Evolutionary conservation across 306 rosid species (phyloP).

Genomic region (Acacia crassicarpa): DNA sequence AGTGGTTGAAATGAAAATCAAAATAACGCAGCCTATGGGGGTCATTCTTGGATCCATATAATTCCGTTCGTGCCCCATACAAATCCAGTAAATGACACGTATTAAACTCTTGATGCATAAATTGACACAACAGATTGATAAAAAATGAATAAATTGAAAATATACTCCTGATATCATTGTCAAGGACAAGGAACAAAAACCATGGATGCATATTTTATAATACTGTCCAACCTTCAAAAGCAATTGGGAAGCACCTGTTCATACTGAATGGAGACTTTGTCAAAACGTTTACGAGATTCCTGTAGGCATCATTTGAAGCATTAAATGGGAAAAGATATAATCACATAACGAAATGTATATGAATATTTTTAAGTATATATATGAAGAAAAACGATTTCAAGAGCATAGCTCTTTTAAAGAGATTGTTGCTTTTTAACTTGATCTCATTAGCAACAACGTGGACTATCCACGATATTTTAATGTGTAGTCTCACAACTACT

Average conservation of each 20-base stretch:
- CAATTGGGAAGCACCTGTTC: constrained; percentile 67
- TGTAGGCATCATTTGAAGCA: constrained; percentile 43
- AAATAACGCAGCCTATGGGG: neutral
- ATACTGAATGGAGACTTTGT: constrained; percentile 63
- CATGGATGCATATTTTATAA: constrained; percentile 14
- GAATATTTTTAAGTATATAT: neutral
- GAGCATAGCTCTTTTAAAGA: constrained; percentile 13
- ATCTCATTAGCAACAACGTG: neutral
- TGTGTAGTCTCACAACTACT: neutral
- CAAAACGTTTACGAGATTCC: constrained; percentile 86
- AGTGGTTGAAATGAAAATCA: constrained; percentile 16
- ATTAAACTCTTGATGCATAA: neutral
- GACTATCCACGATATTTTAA: neutral
- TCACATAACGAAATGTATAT: constrained; percentile 12
- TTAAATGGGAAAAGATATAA: neutral
- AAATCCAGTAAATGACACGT: neutral
- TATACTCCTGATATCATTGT: constrained; percentile 1
- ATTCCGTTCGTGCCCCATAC: neutral
- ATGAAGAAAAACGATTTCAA: constrained; percentile 6
- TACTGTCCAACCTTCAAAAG: constrained; percentile 6
- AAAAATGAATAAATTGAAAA: constrained; percentile 5
- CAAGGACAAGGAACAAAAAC: constrained; percentile 29
- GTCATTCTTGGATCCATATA: neutral
- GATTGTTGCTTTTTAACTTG: neutral
- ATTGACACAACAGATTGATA: neutral